Evolutionary conservation across 2,329 filamentous ascomycete species (phyloP).

Genomic region (Waltergamsia citrina): DNA sequence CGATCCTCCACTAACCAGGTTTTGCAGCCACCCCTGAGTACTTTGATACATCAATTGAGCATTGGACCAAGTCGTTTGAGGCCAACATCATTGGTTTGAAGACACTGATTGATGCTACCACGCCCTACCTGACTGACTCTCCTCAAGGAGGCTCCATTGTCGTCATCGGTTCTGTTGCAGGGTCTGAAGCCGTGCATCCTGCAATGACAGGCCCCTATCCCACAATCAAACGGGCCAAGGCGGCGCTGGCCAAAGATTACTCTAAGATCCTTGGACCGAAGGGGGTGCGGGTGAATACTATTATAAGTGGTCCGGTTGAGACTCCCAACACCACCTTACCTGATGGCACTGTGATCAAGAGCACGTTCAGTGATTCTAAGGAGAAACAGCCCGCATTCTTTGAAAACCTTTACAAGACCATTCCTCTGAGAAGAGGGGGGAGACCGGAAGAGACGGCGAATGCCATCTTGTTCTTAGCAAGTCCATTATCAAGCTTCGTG

Average conservation of each 20-base stretch:
- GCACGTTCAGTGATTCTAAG: slow-evolving; percentile 7
- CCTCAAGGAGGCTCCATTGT: slow-evolving; percentile 12
- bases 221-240: slow-evolving; percentile 13
- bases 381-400: slow-evolving; percentile 6
- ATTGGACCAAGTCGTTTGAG: not conserved
- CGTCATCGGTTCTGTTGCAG: slow-evolving; percentile 14
- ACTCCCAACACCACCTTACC: slow-evolving; percentile 4
- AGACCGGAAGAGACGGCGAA: slow-evolving; percentile 12
- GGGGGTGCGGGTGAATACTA: slow-evolving; percentile 2
- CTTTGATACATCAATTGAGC: not conserved
- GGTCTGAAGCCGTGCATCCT: slow-evolving; percentile 9
- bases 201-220: slow-evolving; percentile 9
- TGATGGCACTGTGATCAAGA: slow-evolving; percentile 12
- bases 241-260: slow-evolving; percentile 8
- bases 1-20: too few species aligned
- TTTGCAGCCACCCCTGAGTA: not conserved
- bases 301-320: not conserved
- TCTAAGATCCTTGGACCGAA: not conserved
- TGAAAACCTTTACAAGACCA: slow-evolving; percentile 2
- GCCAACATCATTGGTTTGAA: not conserved
- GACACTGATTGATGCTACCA: not conserved
- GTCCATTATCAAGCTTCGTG: slow-evolving; percentile 10
- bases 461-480: slow-evolving; percentile 12
- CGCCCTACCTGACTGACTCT: slow-evolving; percentile 4
- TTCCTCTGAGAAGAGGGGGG: slow-evolving; percentile 10